Conservation (phyloP, 768 basidiomycete genomes). For the Lepiota subincarnata region DNA sequence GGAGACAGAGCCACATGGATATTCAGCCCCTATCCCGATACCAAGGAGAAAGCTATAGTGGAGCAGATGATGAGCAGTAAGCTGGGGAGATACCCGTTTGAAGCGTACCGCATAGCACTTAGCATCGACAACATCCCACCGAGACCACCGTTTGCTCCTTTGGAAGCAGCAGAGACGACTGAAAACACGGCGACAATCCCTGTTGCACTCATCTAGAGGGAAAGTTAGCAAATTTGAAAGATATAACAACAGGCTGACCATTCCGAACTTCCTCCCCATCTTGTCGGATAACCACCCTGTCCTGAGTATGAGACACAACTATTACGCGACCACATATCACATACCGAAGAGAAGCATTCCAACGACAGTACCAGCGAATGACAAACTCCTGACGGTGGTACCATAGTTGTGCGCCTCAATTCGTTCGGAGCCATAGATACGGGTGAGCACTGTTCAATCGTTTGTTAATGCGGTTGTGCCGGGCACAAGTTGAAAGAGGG, state of each 20-base stretch:
- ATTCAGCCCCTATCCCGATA: conserved; percentile 85
- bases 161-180: conserved; percentile 74
- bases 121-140: conserved; percentile 75
- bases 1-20: conserved; percentile 87
- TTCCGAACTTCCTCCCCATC: conserved; percentile 82
- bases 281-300: conserved; percentile 76
- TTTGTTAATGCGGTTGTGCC: background rate
- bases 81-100: background rate
- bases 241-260: conserved; percentile 43
- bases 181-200: conserved; percentile 85
- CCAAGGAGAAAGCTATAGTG: conserved; percentile 73
- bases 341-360: conserved; percentile 77
- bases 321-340: background rate
- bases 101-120: conserved; percentile 62
- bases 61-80: background rate
- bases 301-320: background rate
- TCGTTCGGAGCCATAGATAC: conserved; percentile 59
- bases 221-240: background rate
- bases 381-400: conserved; percentile 62
- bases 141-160: conserved; percentile 69
- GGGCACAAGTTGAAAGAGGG: conserved; percentile 5
- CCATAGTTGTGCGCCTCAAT: conserved; percentile 55
- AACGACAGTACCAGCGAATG: conserved; percentile 83
- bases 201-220: conserved; percentile 40
- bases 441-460: conserved; percentile 51